phyloP scores from a whole-genome alignment of 345 rosid species.

The Populus deltoides region DNA sequence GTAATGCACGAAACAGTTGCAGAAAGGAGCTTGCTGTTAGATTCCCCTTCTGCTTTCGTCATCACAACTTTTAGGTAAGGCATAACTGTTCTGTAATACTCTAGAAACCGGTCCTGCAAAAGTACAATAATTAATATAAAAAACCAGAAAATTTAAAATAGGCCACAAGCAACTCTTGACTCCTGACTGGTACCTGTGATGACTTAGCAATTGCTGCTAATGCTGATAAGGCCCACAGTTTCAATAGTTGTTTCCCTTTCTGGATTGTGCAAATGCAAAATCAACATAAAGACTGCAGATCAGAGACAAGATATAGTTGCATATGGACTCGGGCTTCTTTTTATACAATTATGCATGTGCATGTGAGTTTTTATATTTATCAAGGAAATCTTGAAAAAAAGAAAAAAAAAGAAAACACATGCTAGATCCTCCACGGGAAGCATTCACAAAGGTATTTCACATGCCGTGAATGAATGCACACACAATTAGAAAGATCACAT shows the following conservation, averaged over 20 bases:
- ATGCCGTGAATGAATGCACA: not conserved
- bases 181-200: not conserved
- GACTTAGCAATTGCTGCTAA: constrained; percentile 4
- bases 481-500: too few species aligned
- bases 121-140: not conserved
- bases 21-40: not conserved
- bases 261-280: not conserved
- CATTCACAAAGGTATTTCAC: not conserved
- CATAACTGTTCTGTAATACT: constrained; percentile 32
- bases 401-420: too few species aligned
- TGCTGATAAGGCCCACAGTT: not conserved
- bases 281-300: not conserved
- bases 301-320: too few species aligned
- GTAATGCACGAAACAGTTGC: constrained; percentile 1
- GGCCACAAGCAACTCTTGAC: not conserved
- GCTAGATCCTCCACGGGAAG: too few species aligned
- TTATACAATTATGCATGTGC: not conserved
- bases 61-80: constrained; percentile 28
- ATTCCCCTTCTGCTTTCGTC: constrained; percentile 18
- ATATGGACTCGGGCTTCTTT: too few species aligned
- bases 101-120: constrained; percentile 13
- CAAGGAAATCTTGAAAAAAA: not conserved
- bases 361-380: not conserved
- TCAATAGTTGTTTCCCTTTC: constrained; percentile 1
- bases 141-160: too few species aligned